Evolutionary conservation across 192 early-diverging fungal genomes (phyloP).

Genomic region (Dissophora globulifera): DNA sequence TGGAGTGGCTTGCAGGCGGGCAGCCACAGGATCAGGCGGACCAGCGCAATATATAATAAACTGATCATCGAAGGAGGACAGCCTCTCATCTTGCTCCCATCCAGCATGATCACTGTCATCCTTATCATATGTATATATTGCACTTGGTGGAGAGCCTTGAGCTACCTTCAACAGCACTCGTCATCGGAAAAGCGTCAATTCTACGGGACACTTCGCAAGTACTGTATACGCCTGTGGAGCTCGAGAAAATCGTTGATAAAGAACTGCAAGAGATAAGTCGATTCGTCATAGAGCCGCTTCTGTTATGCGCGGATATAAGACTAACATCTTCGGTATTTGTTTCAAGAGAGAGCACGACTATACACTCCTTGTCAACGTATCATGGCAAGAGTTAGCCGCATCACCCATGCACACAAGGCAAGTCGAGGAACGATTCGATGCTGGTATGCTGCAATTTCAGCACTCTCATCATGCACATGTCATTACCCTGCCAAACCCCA

Average conservation of each 20-base stretch:
- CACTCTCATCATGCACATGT: neutral
- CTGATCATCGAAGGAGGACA: too few species aligned
- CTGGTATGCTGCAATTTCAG: constrained; percentile 15
- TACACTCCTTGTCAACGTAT: constrained; percentile 17
- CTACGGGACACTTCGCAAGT: constrained; percentile 8
- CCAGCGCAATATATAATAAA: too few species aligned
- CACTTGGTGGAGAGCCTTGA: constrained; percentile 14
- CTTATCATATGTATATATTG: too few species aligned
- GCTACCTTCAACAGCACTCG: constrained; percentile 27
- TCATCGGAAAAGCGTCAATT: constrained; percentile 17
- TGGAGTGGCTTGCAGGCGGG: too few species aligned
- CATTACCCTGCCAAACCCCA: neutral
- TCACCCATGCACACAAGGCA: constrained; percentile 17
- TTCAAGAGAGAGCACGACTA: constrained; percentile 14
- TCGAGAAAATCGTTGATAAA: constrained; percentile 31
- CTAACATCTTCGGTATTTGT: constrained; percentile 13
- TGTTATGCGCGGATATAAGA: constrained; percentile 14
- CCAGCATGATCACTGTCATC: too few species aligned
- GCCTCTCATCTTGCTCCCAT: too few species aligned
- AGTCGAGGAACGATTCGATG: constrained; percentile 17
- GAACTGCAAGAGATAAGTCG: constrained; percentile 17
- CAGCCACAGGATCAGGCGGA: too few species aligned
- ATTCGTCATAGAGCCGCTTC: constrained; percentile 11
- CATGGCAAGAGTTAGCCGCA: constrained; percentile 21
- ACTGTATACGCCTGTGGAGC: constrained; percentile 1